Conservation (phyloP, 768 basidiomycete species). For the Calocybe gangraenosa region DNA sequence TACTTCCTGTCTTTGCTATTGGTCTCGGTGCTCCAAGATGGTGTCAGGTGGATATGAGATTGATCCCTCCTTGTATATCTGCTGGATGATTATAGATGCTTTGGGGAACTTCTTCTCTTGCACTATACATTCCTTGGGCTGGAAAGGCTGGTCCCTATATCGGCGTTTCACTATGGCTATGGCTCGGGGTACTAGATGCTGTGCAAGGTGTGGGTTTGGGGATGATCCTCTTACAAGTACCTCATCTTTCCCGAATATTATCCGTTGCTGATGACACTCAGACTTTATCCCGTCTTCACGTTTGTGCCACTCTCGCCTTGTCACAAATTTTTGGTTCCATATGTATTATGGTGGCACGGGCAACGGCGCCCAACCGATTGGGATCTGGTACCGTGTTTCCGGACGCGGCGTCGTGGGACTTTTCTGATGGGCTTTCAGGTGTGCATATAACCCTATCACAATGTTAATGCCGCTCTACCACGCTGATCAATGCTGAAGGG, state of each 20-base stretch:
- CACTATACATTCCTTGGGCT: constrained; percentile 92
- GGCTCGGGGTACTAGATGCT: constrained; percentile 93
- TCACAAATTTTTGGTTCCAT: constrained; percentile 87
- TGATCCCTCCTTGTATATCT: neutral
- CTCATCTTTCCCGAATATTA: constrained; percentile 22
- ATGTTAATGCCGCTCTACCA: too few relatives aligned
- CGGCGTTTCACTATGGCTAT: constrained; percentile 87
- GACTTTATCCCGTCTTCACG: constrained; percentile 90
- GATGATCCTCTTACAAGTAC: constrained; percentile 79
- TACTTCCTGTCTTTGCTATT: constrained; percentile 91
- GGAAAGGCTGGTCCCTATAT: constrained; percentile 83
- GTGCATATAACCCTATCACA: constrained; percentile 8
- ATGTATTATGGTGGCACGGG: constrained; percentile 91
- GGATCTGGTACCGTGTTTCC: constrained; percentile 94
- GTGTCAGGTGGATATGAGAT: constrained; percentile 70
- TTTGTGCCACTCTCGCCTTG: constrained; percentile 89
- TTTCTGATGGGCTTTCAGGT: constrained; percentile 63
- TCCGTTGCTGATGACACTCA: constrained; percentile 19
- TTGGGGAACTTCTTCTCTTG: constrained; percentile 94
- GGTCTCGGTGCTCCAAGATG: constrained; percentile 91
- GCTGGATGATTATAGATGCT: constrained; percentile 53
- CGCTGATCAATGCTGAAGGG: constrained; percentile 27
- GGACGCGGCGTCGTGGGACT: constrained; percentile 88
- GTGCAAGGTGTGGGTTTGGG: constrained; percentile 93
- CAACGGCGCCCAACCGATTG: constrained; percentile 84